Base-by-base conservation (phyloP, 768 basidiomycete species). In the Lactifluus hygrophoroides region DNA sequence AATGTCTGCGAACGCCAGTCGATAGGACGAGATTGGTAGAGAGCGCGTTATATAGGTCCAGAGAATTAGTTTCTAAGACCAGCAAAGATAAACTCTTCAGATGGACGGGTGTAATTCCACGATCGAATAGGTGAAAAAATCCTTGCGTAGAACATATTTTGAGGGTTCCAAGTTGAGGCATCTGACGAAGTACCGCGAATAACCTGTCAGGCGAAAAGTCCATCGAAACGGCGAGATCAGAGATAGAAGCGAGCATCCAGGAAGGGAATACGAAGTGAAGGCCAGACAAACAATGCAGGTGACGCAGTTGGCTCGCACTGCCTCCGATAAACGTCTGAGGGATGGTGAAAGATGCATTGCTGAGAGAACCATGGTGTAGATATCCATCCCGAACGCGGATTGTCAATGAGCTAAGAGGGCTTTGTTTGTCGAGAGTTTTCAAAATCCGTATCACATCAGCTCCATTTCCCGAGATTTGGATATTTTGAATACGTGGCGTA, bases 381-480 rank as follows among this genome's bases (percentile, higher is more conserved):
- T 46, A 35, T 27, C 53, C 53, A 27, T 54, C 53, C 17, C 34
- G 21, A 46, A 54, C 23, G 8, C 30, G 53, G 25, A 54, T 46
- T 23, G 34, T 25, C 30, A 54, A 44, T 11, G 53, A 54, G 21
- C n/a, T 44, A 17, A 54, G 44, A 16, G 53, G 44, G 13, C 32
- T n/a, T 35, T 30, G 53, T 37, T 23, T 46, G 28, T 54, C 53
- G 35, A 54, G 32, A 23, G 53, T 45, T 37, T 44, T 54, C 53
- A 54, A 54, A 2, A 54, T 6, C 14, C 42, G 53, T 9, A 54
- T 45, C 32, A 54, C 44, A 32, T 54, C 53, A 35, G 9, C 25
- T 11, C 23, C 44, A 2, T 54, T 46, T 11, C 53, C 53, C 10
- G 43, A 45, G 16, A 54, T 32, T 27, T 54, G 53, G 16, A 54